Conservation (phyloP, 148 eudicot genomes). For the Pharnaceum exiguum region DNA sequence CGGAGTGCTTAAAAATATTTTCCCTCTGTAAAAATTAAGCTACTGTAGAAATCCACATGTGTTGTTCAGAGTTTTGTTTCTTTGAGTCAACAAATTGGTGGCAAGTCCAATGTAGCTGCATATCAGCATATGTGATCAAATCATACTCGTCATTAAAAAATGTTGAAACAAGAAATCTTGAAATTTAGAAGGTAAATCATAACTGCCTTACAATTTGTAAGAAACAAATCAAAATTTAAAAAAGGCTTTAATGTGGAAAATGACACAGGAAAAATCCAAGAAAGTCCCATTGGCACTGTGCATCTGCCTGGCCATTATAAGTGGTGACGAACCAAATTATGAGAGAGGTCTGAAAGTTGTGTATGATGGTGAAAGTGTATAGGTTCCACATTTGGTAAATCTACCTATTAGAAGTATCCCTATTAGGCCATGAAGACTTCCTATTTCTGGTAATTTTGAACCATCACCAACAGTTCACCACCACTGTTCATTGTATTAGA, state of each 20-base stretch:
- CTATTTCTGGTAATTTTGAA: conserved; percentile 5
- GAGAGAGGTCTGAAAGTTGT: not conserved
- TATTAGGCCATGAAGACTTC: not conserved
- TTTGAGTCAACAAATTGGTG: too few species aligned
- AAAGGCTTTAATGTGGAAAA: not conserved
- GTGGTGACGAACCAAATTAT: conserved; percentile 10
- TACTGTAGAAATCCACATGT: too few species aligned
- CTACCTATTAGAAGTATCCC: conserved; percentile 8
- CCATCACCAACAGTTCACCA: conserved; percentile 12
- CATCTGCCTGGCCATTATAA: conserved; percentile 2
- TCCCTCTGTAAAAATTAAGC: too few species aligned
- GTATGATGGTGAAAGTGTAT: not conserved
- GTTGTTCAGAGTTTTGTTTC: too few species aligned
- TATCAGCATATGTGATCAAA: too few species aligned
- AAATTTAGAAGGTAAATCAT: too few species aligned
- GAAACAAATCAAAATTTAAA: not conserved
- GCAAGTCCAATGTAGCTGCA: too few species aligned
- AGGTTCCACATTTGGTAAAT: not conserved
- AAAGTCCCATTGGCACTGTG: not conserved
- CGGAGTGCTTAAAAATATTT: too few species aligned
- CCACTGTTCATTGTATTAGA: conserved; percentile 7
- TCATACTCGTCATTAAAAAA: too few species aligned
- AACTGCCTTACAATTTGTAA: too few species aligned
- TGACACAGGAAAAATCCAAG: conserved; percentile 2
- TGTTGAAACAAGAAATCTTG: too few species aligned